These are phyloP conservation scores for Liquidambar formosana DNA, from an alignment of 164 flowering plant species.

Conservation along the genomic window DNA sequence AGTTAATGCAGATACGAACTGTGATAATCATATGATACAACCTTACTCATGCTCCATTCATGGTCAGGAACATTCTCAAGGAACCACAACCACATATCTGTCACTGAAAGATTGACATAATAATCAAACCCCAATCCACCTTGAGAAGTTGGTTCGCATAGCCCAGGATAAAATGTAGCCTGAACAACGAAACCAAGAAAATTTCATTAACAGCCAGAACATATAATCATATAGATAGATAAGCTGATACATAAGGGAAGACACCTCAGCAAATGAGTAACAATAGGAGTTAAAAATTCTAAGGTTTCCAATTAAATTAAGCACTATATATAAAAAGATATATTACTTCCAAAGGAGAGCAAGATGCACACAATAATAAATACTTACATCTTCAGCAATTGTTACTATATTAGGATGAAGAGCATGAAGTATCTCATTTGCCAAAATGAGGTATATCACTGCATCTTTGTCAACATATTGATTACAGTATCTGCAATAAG, in stretches of 20 bases:
- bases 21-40: constrained; percentile 18
- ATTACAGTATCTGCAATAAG: constrained; percentile 74
- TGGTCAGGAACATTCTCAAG: constrained; percentile 78
- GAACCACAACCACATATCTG: constrained; percentile 85
- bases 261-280: not conserved
- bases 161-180: constrained; percentile 91
- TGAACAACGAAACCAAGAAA: constrained; percentile 25
- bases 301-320: not conserved
- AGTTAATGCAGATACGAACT: constrained; percentile 1
- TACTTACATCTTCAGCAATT: constrained; percentile 95
- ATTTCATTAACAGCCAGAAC: not conserved
- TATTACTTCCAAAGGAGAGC: not conserved
- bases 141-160: constrained; percentile 87
- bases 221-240: not conserved
- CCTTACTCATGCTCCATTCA: constrained; percentile 96
- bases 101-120: constrained; percentile 72
- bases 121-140: constrained; percentile 99
- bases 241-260: not conserved
- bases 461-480: constrained; percentile 97
- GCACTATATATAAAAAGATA: not conserved
- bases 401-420: constrained; percentile 87
- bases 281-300: no score
- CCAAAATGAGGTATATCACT: constrained; percentile 77
- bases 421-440: constrained; percentile 81
- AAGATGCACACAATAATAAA: not conserved